Evolutionary conservation across 108 stramenopile genomes (phyloP).

Genomic region (Skeletonema tropicum): DNA sequence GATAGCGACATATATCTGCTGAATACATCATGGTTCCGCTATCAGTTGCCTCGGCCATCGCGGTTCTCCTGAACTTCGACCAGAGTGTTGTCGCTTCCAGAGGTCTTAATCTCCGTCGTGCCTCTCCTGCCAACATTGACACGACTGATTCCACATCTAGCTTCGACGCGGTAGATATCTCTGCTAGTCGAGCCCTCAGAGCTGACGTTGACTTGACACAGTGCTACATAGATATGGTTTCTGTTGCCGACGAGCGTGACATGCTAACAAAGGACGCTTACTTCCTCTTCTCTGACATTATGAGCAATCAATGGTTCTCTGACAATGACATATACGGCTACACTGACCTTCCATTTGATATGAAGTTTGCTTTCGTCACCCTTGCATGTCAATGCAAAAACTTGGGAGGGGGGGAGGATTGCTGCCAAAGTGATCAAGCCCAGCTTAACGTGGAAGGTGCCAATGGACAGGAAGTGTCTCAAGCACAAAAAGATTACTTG

Average conservation of each 20-base stretch:
- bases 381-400: slow-evolving; percentile 24
- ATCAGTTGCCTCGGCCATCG: neutral
- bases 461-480: slow-evolving; percentile 16
- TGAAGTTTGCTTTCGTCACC: slow-evolving; percentile 23
- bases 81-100: neutral
- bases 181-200: neutral
- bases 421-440: slow-evolving; percentile 16
- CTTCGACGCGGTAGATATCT: neutral
- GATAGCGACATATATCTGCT: no score
- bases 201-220: neutral
- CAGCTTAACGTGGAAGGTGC: slow-evolving; percentile 9
- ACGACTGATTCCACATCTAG: neutral
- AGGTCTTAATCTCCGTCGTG: neutral
- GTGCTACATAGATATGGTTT: neutral
- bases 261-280: neutral
- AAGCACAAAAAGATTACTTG: slow-evolving; percentile 16
- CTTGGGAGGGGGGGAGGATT: slow-evolving; percentile 17
- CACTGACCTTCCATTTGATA: neutral
- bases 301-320: slow-evolving; percentile 3
- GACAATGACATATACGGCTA: neutral
- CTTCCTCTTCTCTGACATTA: neutral
- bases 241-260: neutral
- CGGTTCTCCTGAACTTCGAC: neutral
- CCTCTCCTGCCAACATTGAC: neutral
- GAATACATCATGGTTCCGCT: neutral